Evolutionary conservation across 140 eudicot genomes (phyloP), one percentile per base, ranked within the genome.

Genomic region (Ambrosia hybrid): DNA sequence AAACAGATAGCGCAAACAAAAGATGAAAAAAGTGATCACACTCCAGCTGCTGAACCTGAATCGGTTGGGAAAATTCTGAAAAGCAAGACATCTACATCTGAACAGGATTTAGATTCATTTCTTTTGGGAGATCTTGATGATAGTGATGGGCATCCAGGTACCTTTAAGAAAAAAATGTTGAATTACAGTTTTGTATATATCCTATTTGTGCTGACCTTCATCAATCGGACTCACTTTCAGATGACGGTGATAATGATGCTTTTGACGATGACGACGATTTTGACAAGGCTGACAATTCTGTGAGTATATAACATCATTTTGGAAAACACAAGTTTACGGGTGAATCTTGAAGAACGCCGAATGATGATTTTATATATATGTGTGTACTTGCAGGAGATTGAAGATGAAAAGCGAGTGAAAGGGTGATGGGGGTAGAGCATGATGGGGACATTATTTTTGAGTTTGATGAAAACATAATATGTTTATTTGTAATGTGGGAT

Each of bases 51-150:
- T 71, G 83, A 75, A 70, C 41, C 62, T 16, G 83, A 76, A 73
- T 73, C 33, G 3, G 15, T 26, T 9, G 78, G 14, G 65, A 70
- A 74, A 68, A 45, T 37, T 7, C 76, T 76, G 72, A 70, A 73
- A 73, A 84, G 88, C 64, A 80, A 80, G 76, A 59, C 67, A 46
- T 80, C 85, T 17, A 62, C 77, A 67, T 70, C 85, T 7, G 88
- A 84, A 74, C 88, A 80, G 79, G 88, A 84, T 48, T 58, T 84
- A 65, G 88, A 84, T 70, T 61, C 83, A 26, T 84, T 73, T 77
- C 85, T 84, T 51, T 65, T 84, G 81, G 88, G 88, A 30, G 88
- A 80, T 76, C 85, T 83, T 55, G 85, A 84, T 49, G 85, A 77
- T 37, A 73, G 83, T 69, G 88, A 84, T 74, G 83, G 16, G 6